Conservation (phyloP, 306 rosid genomes). For the Cicer arietinum region DNA sequence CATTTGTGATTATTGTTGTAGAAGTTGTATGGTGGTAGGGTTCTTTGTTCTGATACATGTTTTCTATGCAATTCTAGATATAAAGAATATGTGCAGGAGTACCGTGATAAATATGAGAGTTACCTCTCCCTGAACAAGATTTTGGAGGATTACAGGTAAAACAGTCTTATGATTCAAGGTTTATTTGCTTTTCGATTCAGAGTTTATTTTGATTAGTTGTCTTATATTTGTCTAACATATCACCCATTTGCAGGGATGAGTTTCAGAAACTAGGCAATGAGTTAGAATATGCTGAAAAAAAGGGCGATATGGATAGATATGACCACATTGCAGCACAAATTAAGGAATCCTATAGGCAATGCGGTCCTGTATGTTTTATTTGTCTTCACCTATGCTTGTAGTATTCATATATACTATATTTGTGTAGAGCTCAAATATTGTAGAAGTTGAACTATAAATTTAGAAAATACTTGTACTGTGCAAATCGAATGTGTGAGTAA, state of each 20-base stretch:
- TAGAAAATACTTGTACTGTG: conserved; percentile 23
- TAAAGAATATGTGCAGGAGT: conserved; percentile 89
- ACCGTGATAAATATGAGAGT: conserved; percentile 80
- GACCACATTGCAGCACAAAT: conserved; percentile 59
- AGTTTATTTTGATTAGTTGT: conserved; percentile 25
- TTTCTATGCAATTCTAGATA: conserved; percentile 60
- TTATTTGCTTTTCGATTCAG: conserved; percentile 18
- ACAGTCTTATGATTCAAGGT: conserved; percentile 17
- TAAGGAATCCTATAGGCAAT: conserved; percentile 71
- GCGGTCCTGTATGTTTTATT: conserved; percentile 65
- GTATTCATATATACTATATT: conserved; percentile 18
- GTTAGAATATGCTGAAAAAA: conserved; percentile 63
- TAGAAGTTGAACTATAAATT: conserved; percentile 1
- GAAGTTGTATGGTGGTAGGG: conserved; percentile 8
- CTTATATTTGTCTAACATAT: conserved; percentile 38
- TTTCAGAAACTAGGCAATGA: conserved; percentile 75
- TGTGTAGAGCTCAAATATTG: conserved; percentile 32
- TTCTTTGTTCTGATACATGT: conserved; percentile 39
- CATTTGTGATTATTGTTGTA: conserved; percentile 5
- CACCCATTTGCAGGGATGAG: conserved; percentile 60
- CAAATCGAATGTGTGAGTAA: conserved; percentile 1
- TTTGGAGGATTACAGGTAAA: conserved; percentile 78
- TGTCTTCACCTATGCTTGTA: conserved; percentile 11
- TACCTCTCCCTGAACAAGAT: conserved; percentile 87
- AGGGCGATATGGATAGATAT: conserved; percentile 70